Base-by-base conservation (phyloP, 2,329 filamentous ascomycete genomes). In the Bipolaris bicolor region DNA sequence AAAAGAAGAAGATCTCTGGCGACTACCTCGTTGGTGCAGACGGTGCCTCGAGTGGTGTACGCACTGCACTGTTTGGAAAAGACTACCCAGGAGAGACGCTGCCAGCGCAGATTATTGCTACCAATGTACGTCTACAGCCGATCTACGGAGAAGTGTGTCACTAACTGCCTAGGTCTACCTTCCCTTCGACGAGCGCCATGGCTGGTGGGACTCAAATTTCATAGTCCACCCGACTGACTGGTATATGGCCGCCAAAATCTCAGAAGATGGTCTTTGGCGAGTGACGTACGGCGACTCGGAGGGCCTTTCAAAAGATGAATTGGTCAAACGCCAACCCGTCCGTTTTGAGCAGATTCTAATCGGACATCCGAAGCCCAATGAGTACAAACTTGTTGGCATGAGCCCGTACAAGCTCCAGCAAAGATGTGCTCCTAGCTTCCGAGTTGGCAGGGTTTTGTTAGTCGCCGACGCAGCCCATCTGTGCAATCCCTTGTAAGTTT, bases 391-490 rank as follows among this genome's bases (percentile, higher is more conserved):
- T 20, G 73, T 83, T 49, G 85, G 81, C 69, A 81, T 86, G 66
- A 84, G 81, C 37, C 86, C 86, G 0, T 88, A 88, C 71, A 82
- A 80, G 58, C 81, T 88, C 70, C 86, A 88, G 63, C 85, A 88
- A 68, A 80, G 86, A 6, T 85, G 85, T 58, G 85, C 84, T 3
- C 77, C 80, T 2, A 79, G 76, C 9, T 86, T 88, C 70, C 79
- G 85, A n/a, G 81, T 84, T 0, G 86, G 85, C 0, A 80, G 83
- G 6, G 75, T 88, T 37, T 56, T 87, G 5, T 75, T 88, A 0
- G 85, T 82, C 1, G 86, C 85, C 0, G 86, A 88, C 73, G 85
- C 86, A 2, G 86, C 86, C 2, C 86, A 88, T 68, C 60, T 83
- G n/a, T 83, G 81, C 63, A 83, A 83, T 59, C 80, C 81, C 18